Percentiles rank a stretch among this genome's conserved stretches.
Evolutionary conservation across 352 stramenopile genomes (phyloP).

Genomic region (Thraustotheca clavata): DNA sequence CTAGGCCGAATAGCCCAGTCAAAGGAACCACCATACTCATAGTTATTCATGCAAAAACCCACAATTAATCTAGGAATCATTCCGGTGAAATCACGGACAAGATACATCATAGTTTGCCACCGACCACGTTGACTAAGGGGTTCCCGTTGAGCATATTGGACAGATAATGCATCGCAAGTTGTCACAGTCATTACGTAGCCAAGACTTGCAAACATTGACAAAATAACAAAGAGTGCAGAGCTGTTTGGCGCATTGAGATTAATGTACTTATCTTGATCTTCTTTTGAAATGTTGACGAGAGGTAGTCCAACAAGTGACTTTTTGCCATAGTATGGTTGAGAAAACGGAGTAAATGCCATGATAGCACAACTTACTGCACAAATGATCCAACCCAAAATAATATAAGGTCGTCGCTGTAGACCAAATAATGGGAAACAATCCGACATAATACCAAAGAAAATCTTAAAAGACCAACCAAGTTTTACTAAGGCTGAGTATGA

Average conservation of each 20-base stretch:
- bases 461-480: neutral
- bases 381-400: constrained; percentile 23
- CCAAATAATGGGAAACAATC: neutral
- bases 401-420: neutral
- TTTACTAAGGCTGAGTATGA: neutral
- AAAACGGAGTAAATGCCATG: constrained; percentile 35
- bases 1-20: constrained; percentile 38
- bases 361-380: constrained; percentile 26
- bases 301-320: constrained; percentile 27
- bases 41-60: constrained; percentile 33
- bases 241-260: constrained; percentile 32
- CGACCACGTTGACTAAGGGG: constrained; percentile 5
- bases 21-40: constrained; percentile 40
- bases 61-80: constrained; percentile 13
- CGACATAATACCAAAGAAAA: neutral
- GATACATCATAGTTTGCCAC: neutral
- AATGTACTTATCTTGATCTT: constrained; percentile 26
- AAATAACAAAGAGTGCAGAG: constrained; percentile 41
- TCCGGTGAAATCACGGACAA: neutral
- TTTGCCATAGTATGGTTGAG: constrained; percentile 35
- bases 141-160: constrained; percentile 53
- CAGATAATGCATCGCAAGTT: constrained; percentile 65
- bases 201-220: constrained; percentile 69
- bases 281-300: constrained; percentile 21
- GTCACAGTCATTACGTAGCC: constrained; percentile 83